Evolutionary conservation across 331 rosid species (phyloP).

Genomic region (Pyrus hybrid): DNA sequence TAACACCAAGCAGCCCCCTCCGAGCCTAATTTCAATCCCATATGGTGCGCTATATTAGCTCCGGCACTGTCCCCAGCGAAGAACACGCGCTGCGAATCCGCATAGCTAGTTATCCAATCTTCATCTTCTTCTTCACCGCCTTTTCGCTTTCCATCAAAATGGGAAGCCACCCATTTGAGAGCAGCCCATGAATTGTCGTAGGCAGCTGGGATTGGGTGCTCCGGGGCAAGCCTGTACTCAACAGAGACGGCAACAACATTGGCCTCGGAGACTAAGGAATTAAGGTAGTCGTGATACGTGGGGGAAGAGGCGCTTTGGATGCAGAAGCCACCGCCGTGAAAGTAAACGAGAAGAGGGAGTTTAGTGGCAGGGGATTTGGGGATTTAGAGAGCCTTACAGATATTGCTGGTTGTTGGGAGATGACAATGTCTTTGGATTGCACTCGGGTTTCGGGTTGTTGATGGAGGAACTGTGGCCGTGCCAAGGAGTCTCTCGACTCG

Average conservation of each 20-base stretch:
- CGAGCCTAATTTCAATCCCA: no score
- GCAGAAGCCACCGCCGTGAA: constrained; percentile 24
- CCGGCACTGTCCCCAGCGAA: no score
- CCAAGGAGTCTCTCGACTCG: constrained; percentile 6
- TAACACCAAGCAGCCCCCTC: no score
- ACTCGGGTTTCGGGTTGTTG: constrained; percentile 9
- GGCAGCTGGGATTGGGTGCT: no score
- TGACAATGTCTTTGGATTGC: constrained; percentile 13
- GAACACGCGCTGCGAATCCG: no score
- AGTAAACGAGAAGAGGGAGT: constrained; percentile 15
- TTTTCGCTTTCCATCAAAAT: no score
- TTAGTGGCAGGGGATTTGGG: not conserved
- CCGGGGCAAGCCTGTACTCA: no score
- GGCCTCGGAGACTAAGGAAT: not conserved
- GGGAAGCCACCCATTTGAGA: no score
- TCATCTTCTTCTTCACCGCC: no score
- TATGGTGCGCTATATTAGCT: no score
- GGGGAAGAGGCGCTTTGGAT: constrained; percentile 4
- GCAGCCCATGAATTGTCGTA: no score
- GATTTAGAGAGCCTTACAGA: constrained; percentile 11
- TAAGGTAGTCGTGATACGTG: not conserved
- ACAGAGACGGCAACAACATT: constrained; percentile 5
- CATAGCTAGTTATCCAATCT: no score
- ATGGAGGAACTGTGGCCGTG: not conserved
- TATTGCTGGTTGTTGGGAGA: constrained; percentile 4